These are phyloP conservation scores for Conticribra guillardii DNA, from an alignment of 108 stramenopile species.

Conservation along the genomic window DNA sequence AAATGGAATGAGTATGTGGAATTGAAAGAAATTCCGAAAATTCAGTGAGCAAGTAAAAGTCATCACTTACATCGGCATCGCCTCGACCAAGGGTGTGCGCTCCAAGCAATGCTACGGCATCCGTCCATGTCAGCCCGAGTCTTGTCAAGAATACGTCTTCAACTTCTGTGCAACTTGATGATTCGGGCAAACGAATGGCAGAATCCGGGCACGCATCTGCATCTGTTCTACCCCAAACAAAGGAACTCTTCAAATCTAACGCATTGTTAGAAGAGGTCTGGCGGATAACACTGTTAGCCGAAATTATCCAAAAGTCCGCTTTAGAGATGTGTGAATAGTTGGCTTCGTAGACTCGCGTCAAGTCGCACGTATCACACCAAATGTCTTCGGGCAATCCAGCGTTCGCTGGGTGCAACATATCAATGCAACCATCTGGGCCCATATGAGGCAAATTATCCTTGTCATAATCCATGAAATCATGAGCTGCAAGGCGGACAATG, in stretches of 20 bases:
- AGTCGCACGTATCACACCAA: slow-evolving; percentile 32
- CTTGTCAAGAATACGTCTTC: slow-evolving; percentile 32
- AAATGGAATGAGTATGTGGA: too few species aligned
- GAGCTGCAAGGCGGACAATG: slow-evolving; percentile 46
- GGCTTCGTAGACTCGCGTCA: slow-evolving; percentile 13
- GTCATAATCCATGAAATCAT: slow-evolving; percentile 45
- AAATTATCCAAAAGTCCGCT: slow-evolving; percentile 41
- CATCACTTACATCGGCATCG: slow-evolving; percentile 6
- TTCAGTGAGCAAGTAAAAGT: background rate
- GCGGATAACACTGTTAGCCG: slow-evolving; percentile 34
- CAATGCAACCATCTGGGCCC: slow-evolving; percentile 43
- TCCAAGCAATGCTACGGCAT: slow-evolving; percentile 54
- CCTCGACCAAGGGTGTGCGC: slow-evolving; percentile 48
- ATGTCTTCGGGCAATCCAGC: slow-evolving; percentile 28
- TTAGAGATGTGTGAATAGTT: slow-evolving; percentile 22
- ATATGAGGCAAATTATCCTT: background rate
- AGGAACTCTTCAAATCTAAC: slow-evolving; percentile 22
- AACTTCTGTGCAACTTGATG: slow-evolving; percentile 21
- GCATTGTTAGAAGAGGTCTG: slow-evolving; percentile 19
- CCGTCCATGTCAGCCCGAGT: slow-evolving; percentile 38
- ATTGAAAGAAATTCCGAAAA: background rate
- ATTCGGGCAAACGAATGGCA: slow-evolving; percentile 24
- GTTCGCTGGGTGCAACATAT: slow-evolving; percentile 7
- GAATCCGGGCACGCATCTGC: slow-evolving; percentile 9
- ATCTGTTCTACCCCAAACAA: slow-evolving; percentile 40